These are phyloP conservation scores for Rostrohypoxylon terebratum DNA, from an alignment of 495 filamentous ascomycete genomes.

Conservation along the genomic window DNA sequence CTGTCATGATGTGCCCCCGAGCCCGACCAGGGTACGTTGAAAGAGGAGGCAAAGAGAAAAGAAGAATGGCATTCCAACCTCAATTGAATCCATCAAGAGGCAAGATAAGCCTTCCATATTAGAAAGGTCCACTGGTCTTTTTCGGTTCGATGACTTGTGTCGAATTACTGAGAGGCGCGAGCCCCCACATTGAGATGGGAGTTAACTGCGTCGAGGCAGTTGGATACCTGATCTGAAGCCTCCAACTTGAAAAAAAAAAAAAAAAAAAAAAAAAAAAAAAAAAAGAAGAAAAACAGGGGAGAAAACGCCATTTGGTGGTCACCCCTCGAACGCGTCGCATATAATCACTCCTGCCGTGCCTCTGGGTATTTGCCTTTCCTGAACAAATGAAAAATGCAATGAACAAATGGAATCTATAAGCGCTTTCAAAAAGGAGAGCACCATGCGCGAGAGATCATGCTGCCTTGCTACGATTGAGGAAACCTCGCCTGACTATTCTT, in stretches of 20 bases:
- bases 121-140: constrained; percentile 34
- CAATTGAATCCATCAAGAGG: constrained; percentile 35
- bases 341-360: constrained; percentile 42
- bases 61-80: constrained; percentile 11
- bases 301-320: constrained; percentile 46
- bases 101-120: constrained; percentile 31
- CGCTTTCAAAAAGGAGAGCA: background rate
- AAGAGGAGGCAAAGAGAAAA: constrained; percentile 14
- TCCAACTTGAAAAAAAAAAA: constrained; percentile 10
- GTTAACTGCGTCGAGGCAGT: constrained; percentile 21
- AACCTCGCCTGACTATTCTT: background rate
- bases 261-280: constrained; percentile 27
- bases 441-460: background rate
- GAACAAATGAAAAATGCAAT: constrained; percentile 41
- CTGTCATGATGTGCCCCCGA: constrained; percentile 34
- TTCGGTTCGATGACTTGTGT: constrained; percentile 1
- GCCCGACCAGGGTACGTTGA: constrained; percentile 43
- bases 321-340: constrained; percentile 34
- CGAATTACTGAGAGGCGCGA: constrained; percentile 18
- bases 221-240: constrained; percentile 26
- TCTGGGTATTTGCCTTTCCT: constrained; percentile 42
- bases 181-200: constrained; percentile 20
- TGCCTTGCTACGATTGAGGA: background rate
- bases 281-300: constrained; percentile 13
- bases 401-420: constrained; percentile 40